phyloP scores from a whole-genome alignment of 2,329 filamentous ascomycete genomes.

The Epicoccum nigrum region DNA sequence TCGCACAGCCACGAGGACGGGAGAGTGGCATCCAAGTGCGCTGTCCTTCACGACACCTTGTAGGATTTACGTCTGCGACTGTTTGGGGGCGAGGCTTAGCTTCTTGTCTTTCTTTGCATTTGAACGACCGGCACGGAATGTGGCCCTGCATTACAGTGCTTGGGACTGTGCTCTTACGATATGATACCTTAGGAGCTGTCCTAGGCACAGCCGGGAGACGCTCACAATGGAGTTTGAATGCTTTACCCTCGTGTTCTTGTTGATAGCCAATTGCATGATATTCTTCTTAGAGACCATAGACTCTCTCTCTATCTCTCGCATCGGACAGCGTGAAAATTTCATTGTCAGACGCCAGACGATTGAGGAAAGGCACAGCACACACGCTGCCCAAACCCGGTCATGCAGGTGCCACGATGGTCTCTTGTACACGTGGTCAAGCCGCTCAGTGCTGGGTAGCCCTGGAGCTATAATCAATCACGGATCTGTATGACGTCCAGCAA shows the following conservation, averaged over 20 bases:
- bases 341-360: background rate
- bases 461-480: background rate
- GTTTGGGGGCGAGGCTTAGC: slow-evolving; percentile 44
- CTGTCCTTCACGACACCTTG: slow-evolving; percentile 36
- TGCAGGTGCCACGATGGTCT: background rate
- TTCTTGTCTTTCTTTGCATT: slow-evolving; percentile 48
- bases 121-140: slow-evolving; percentile 32
- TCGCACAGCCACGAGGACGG: slow-evolving; percentile 28
- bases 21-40: slow-evolving; percentile 33
- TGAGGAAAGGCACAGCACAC: background rate
- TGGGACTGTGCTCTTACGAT: slow-evolving; percentile 26
- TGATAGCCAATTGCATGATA: slow-evolving; percentile 25
- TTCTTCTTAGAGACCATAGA: slow-evolving; percentile 1
- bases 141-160: slow-evolving; percentile 21
- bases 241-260: slow-evolving; percentile 31
- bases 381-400: background rate
- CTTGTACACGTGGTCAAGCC: background rate
- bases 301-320: background rate
- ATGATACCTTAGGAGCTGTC: slow-evolving; percentile 34
- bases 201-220: slow-evolving; percentile 36
- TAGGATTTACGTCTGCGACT: slow-evolving; percentile 44
- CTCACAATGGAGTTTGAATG: slow-evolving; percentile 44
- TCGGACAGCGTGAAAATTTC: background rate
- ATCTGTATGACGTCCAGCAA: slow-evolving; percentile 9
- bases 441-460: slow-evolving; percentile 2